Evolutionary conservation across 805 yeast genomes (phyloP).

Genomic region (Lipomyces orientalis): DNA sequence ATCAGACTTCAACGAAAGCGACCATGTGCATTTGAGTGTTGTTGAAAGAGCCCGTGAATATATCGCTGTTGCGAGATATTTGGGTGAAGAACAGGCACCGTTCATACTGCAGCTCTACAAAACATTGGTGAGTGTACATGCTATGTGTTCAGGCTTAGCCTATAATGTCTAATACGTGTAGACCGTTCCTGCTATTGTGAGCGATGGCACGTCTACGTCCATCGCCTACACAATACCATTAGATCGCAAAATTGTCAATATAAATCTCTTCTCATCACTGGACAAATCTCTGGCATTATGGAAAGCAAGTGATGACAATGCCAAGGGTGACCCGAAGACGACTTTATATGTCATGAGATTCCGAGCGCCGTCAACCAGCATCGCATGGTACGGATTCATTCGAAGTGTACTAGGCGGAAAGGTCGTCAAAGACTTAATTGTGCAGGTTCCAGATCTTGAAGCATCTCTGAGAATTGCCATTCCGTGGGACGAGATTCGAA

Average conservation of each 20-base stretch:
- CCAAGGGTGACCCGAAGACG: constrained; percentile 30
- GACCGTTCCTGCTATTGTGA: constrained; percentile 28
- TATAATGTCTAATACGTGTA: constrained; percentile 5
- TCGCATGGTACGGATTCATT: constrained; percentile 69
- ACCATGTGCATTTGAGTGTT: constrained; percentile 60
- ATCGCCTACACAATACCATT: constrained; percentile 25
- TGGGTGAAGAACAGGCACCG: constrained; percentile 59
- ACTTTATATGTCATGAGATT: constrained; percentile 62
- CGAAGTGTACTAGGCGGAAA: constrained; percentile 53
- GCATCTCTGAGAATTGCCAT: constrained; percentile 54
- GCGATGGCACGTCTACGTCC: constrained; percentile 39
- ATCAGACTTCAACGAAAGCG: constrained; percentile 54
- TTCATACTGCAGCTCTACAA: constrained; percentile 68
- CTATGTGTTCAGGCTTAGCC: neutral
- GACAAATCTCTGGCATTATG: constrained; percentile 73
- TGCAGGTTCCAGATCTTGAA: constrained; percentile 56
- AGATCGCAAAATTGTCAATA: constrained; percentile 44
- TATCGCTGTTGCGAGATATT: constrained; percentile 70
- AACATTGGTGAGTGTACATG: constrained; percentile 37
- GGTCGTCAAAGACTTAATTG: constrained; percentile 43
- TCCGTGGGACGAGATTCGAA: constrained; percentile 47
- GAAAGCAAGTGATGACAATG: constrained; percentile 34
- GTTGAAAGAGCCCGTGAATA: constrained; percentile 82
- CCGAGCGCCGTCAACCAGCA: constrained; percentile 58
- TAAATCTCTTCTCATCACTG: constrained; percentile 64